These are phyloP conservation scores for Chenopodium berlandieri DNA, from an alignment of 148 eudicot genomes.

Conservation along the genomic window DNA sequence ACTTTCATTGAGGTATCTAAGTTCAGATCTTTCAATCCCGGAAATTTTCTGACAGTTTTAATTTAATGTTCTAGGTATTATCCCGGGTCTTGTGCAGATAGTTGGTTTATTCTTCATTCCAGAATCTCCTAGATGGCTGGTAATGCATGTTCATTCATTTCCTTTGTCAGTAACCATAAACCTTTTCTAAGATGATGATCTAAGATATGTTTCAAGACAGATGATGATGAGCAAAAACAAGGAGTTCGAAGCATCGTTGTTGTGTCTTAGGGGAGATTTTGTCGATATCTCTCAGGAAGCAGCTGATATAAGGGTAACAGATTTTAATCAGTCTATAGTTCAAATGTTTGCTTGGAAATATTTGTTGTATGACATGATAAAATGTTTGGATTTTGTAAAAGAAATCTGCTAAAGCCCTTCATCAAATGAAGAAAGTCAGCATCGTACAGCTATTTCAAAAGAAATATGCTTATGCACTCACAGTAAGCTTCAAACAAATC, in stretches of 20 bases:
- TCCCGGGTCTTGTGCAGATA: slow-evolving; percentile 35
- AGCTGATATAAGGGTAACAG: slow-evolving; percentile 37
- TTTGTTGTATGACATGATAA: neutral
- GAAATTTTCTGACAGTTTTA: too few species aligned
- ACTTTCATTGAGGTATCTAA: too few species aligned
- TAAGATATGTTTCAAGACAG: slow-evolving; percentile 18
- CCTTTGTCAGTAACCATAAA: neutral
- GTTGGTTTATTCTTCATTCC: slow-evolving; percentile 37
- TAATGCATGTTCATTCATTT: neutral
- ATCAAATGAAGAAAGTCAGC: slow-evolving; percentile 23
- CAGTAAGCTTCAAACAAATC: slow-evolving; percentile 28
- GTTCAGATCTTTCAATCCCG: neutral
- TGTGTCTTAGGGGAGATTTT: slow-evolving; percentile 34
- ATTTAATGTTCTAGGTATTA: slow-evolving; percentile 27
- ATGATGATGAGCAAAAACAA: slow-evolving; percentile 26
- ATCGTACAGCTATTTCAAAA: slow-evolving; percentile 31
- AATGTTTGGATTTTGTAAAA: neutral
- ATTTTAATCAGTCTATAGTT: neutral
- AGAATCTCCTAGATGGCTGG: slow-evolving; percentile 52
- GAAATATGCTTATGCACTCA: slow-evolving; percentile 33
- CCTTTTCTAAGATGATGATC: neutral
- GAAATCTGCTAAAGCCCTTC: slow-evolving; percentile 32
- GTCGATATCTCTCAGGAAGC: slow-evolving; percentile 31
- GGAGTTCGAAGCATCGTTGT: slow-evolving; percentile 34
- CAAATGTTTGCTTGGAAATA: neutral